phyloP scores from a whole-genome alignment of 2,329 filamentous ascomycete species.

The Exophiala sp. region DNA sequence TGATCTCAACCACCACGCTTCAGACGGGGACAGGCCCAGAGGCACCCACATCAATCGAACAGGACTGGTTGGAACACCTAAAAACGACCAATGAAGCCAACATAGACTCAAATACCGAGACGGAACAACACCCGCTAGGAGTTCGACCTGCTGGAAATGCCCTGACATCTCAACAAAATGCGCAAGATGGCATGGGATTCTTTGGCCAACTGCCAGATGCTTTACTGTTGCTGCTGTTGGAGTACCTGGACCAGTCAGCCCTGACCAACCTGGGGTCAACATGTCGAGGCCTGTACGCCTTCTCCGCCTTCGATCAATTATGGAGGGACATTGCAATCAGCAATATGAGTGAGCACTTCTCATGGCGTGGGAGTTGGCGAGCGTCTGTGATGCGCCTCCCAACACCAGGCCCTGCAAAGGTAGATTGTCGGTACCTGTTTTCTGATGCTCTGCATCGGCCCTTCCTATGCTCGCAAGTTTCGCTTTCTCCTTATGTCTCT shows the following conservation, averaged over 20 bases:
- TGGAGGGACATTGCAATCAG: conserved; percentile 80
- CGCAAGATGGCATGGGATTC: conserved; percentile 62
- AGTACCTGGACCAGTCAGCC: conserved; percentile 63
- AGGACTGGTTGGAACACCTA: not conserved
- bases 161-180: conserved; percentile 62
- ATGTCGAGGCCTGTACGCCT: conserved; percentile 83
- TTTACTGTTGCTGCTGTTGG: conserved; percentile 69
- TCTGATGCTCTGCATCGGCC: conserved; percentile 88
- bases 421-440: conserved; percentile 76
- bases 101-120: conserved; percentile 3
- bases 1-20: conserved; percentile 11
- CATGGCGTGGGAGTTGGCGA: conserved; percentile 82
- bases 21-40: conserved; percentile 1
- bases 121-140: conserved; percentile 77
- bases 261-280: conserved; percentile 68
- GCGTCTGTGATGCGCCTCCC: conserved; percentile 67
- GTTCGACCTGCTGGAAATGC: conserved; percentile 86
- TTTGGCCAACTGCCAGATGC: conserved; percentile 76
- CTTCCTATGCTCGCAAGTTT: conserved; percentile 80
- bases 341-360: conserved; percentile 41
- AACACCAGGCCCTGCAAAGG: conserved; percentile 49
- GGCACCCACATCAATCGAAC: not conserved
- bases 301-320: conserved; percentile 76
- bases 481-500: conserved; percentile 61
- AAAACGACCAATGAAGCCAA: not conserved